phyloP scores from a whole-genome alignment of 805 yeast genomes.

The Peterozyma xylosa region DNA sequence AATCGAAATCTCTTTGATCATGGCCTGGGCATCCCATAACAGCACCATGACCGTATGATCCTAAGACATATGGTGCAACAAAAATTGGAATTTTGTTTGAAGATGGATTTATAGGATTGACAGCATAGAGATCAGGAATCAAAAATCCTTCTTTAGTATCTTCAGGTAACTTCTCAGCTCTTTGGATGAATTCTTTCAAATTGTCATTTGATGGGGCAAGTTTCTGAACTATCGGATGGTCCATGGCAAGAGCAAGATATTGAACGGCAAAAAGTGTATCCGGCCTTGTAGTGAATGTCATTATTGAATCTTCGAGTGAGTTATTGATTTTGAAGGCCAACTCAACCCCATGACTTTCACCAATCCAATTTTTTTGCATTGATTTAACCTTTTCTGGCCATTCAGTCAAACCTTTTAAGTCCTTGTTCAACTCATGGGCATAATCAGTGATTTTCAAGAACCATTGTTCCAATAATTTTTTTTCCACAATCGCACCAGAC shows the following conservation, averaged over 20 bases:
- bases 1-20: slow-evolving; percentile 74
- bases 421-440: slow-evolving; percentile 60
- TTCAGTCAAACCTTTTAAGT: slow-evolving; percentile 48
- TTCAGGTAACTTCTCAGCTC: slow-evolving; percentile 27
- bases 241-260: slow-evolving; percentile 68
- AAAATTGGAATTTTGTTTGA: slow-evolving; percentile 55
- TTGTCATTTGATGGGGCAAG: slow-evolving; percentile 28
- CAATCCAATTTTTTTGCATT: slow-evolving; percentile 96
- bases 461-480: slow-evolving; percentile 81
- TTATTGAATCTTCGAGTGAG: slow-evolving; percentile 21
- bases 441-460: slow-evolving; percentile 82
- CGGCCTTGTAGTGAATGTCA: slow-evolving; percentile 80
- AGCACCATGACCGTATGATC: slow-evolving; percentile 83
- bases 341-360: slow-evolving; percentile 75
- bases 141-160: slow-evolving; percentile 56
- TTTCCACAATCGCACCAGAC: slow-evolving; percentile 92
- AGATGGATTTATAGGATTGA: slow-evolving; percentile 51
- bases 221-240: slow-evolving; percentile 52
- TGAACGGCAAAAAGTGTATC: slow-evolving; percentile 84
- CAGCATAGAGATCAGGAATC: slow-evolving; percentile 33
- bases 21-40: slow-evolving; percentile 99
- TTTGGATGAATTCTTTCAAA: slow-evolving; percentile 38
- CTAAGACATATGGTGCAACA: slow-evolving; percentile 86
- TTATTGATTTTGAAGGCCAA: slow-evolving; percentile 38
- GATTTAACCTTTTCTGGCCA: slow-evolving; percentile 90